These are phyloP conservation scores for Globisporangium orthogonon DNA, from an alignment of 352 stramenopile species.

Conservation along the genomic window DNA sequence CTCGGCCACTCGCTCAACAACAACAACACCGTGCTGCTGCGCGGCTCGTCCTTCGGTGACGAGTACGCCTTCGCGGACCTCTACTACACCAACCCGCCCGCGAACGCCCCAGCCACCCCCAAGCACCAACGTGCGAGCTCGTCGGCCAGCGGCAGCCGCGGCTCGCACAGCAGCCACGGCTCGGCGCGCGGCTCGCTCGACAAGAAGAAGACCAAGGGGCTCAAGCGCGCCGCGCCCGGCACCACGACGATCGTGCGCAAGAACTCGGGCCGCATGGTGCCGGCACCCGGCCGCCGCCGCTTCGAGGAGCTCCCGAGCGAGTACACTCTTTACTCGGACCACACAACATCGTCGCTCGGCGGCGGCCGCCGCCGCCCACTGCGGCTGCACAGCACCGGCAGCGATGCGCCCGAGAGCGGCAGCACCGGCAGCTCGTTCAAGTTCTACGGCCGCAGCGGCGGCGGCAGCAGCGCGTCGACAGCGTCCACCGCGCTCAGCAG, in stretches of 20 bases:
- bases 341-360: slow-evolving; percentile 10
- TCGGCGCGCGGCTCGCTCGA: slow-evolving; percentile 6
- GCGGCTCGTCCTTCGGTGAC: slow-evolving; percentile 20
- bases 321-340: slow-evolving; percentile 25
- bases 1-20: slow-evolving; percentile 16
- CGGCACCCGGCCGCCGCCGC: slow-evolving; percentile 11
- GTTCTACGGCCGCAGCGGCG: slow-evolving; percentile 50
- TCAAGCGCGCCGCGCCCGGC: slow-evolving; percentile 4
- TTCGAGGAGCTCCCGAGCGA: slow-evolving; percentile 20
- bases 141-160: slow-evolving; percentile 2
- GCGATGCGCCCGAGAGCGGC: slow-evolving; percentile 16
- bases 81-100: slow-evolving; percentile 18
- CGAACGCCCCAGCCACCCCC: background rate
- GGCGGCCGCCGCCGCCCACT: slow-evolving; percentile 1
- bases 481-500: slow-evolving; percentile 12
- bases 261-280: slow-evolving; percentile 44
- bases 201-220: slow-evolving; percentile 1
- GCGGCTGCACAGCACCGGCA: slow-evolving; percentile 7
- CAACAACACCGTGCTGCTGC: slow-evolving; percentile 41
- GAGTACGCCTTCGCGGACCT: slow-evolving; percentile 26
- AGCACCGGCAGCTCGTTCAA: slow-evolving; percentile 38
- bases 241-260: slow-evolving; percentile 37
- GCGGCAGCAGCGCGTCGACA: slow-evolving; percentile 16
- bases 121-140: background rate
- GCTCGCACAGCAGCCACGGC: slow-evolving; percentile 8